These are phyloP conservation scores for Tetracladium marchalianum DNA, from an alignment of 495 filamentous ascomycete species.

Conservation along the genomic window DNA sequence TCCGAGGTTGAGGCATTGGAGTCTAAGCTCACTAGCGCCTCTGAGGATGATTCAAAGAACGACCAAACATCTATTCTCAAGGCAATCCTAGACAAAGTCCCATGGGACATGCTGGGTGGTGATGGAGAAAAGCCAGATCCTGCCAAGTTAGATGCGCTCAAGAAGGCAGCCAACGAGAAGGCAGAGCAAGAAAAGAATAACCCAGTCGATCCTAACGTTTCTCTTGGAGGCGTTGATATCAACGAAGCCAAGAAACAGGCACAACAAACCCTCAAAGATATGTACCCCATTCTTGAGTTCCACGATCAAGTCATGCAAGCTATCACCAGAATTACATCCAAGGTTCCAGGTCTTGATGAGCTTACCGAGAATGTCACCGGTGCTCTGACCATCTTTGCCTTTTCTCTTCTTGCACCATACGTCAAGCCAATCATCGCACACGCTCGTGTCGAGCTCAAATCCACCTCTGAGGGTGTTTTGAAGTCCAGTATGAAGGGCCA, in stretches of 20 bases:
- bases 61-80: constrained; percentile 56
- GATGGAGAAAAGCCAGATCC: constrained; percentile 41
- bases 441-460: constrained; percentile 72
- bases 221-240: constrained; percentile 54
- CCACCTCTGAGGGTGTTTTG: constrained; percentile 79
- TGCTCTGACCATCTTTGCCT: constrained; percentile 75
- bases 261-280: constrained; percentile 55
- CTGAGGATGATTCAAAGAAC: constrained; percentile 47
- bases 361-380: constrained; percentile 73
- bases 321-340: constrained; percentile 66
- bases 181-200: constrained; percentile 58
- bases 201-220: constrained; percentile 56
- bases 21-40: constrained; percentile 53
- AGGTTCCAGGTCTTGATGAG: constrained; percentile 69
- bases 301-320: constrained; percentile 76
- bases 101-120: constrained; percentile 61
- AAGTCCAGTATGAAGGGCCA: constrained; percentile 69
- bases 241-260: constrained; percentile 65
- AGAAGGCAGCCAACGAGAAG: constrained; percentile 54
- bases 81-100: constrained; percentile 67
- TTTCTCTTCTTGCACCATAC: constrained; percentile 75
- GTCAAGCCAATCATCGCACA: constrained; percentile 77
- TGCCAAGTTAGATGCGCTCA: constrained; percentile 50
- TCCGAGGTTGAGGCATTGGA: constrained; percentile 78
- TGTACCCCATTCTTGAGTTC: constrained; percentile 79